These are phyloP conservation scores for Corymbia calophylla DNA, from an alignment of 441 rosid genomes.

Conservation along the genomic window DNA sequence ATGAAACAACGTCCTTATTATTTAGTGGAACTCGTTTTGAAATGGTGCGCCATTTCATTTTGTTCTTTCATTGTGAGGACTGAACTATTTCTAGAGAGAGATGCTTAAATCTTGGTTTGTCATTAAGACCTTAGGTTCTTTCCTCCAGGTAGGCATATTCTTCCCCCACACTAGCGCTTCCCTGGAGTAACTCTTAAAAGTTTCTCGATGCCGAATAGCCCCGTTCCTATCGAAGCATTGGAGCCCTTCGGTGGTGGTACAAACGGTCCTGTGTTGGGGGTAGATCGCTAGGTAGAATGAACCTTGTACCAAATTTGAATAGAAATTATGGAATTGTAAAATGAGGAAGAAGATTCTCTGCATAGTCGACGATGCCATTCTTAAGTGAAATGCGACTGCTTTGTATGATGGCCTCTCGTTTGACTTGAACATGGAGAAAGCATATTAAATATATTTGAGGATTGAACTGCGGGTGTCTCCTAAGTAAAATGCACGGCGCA, in stretches of 20 bases:
- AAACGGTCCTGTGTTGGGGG: neutral
- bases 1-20: neutral
- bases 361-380: neutral
- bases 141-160: neutral
- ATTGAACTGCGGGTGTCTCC: neutral
- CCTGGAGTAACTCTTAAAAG: neutral
- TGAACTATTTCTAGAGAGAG: neutral
- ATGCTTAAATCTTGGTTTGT: neutral
- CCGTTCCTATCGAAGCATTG: neutral
- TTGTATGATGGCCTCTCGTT: neutral
- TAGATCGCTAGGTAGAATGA: neutral
- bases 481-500: neutral
- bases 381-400: neutral
- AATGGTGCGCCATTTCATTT: neutral
- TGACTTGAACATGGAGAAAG: neutral
- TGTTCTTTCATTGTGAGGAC: neutral
- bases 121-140: neutral
- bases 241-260: neutral
- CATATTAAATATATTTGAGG: neutral
- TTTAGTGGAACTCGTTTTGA: neutral
- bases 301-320: neutral
- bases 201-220: neutral
- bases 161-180: neutral
- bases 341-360: neutral
- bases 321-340: neutral